Evolutionary conservation across 169 alveolate species (phyloP).

Genomic region (Babesia gibsoni): DNA sequence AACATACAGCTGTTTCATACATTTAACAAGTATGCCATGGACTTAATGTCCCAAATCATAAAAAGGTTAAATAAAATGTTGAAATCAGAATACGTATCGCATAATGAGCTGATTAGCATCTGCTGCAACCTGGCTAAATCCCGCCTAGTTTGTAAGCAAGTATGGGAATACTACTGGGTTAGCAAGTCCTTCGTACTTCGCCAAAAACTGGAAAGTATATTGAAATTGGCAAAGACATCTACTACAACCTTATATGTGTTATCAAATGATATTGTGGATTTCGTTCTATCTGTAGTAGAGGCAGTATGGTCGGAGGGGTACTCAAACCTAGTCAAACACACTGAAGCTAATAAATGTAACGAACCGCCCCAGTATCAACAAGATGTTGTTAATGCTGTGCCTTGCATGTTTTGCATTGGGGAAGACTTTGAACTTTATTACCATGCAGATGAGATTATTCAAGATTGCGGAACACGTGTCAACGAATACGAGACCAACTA

Average conservation of each 20-base stretch:
- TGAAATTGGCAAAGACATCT: neutral
- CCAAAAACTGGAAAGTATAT: neutral
- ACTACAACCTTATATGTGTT: neutral
- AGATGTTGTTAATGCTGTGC: neutral
- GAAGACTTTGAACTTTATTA: no score
- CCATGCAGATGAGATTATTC: neutral
- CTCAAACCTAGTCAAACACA: neutral
- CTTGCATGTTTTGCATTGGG: constrained; percentile 22
- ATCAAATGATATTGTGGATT: neutral
- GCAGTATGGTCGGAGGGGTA: constrained; percentile 27
- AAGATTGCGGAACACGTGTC: neutral
- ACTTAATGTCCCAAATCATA: neutral
- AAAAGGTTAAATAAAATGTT: neutral
- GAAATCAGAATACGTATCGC: neutral
- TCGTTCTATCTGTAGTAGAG: neutral
- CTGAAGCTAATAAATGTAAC: neutral
- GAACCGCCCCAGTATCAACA: neutral
- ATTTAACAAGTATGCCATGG: neutral
- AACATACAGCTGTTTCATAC: constrained; percentile 7
- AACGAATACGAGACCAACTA: neutral
- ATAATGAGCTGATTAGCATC: neutral
- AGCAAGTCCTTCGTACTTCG: neutral
- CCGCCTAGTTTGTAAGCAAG: neutral
- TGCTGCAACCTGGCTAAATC: constrained; percentile 15
- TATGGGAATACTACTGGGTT: constrained; percentile 21